Percentiles rank a stretch among this genome's conserved stretches.
Conservation (phyloP, 2,329 filamentous ascomycete species). For the Ophiocordyceps sinensis region DNA sequence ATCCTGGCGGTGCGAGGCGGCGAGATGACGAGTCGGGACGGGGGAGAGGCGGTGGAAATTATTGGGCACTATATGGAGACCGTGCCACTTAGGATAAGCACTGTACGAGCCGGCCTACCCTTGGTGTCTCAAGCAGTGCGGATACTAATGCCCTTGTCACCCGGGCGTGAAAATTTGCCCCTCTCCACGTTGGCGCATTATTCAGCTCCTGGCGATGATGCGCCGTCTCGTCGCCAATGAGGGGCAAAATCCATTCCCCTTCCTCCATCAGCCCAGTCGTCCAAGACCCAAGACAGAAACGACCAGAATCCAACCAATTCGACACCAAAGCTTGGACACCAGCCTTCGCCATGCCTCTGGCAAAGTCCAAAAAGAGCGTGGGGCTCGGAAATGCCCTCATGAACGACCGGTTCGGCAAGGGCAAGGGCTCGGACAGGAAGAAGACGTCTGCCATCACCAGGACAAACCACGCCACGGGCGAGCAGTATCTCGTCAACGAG, state of each 20-base stretch:
- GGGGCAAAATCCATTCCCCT: neutral
- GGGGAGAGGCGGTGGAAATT: neutral
- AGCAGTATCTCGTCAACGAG: slow-evolving; percentile 85
- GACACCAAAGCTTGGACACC: neutral
- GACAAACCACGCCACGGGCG: slow-evolving; percentile 66
- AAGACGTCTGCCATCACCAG: slow-evolving; percentile 45
- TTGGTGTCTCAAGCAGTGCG: neutral
- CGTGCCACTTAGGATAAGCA: slow-evolving; percentile 9
- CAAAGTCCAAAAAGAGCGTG: slow-evolving; percentile 91
- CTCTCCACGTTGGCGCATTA: slow-evolving; percentile 30
- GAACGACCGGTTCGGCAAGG: slow-evolving; percentile 96
- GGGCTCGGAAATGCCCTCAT: slow-evolving; percentile 95
- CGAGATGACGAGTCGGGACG: neutral
- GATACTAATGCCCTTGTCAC: no score
- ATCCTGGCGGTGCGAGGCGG: slow-evolving; percentile 33
- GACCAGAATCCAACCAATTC: neutral
- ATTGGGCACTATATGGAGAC: neutral
- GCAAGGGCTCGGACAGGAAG: slow-evolving; percentile 72
- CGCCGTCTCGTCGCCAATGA: neutral
- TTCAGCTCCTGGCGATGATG: slow-evolving; percentile 15
- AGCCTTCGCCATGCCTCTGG: slow-evolving; percentile 34
- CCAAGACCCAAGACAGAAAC: neutral
- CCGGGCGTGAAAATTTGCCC: slow-evolving; percentile 29
- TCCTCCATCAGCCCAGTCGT: neutral
- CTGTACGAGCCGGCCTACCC: slow-evolving; percentile 8